Evolutionary conservation across 345 rosid genomes (phyloP), one percentile per base, ranked within the genome.

Genomic region (Odontarrhena argentea): DNA sequence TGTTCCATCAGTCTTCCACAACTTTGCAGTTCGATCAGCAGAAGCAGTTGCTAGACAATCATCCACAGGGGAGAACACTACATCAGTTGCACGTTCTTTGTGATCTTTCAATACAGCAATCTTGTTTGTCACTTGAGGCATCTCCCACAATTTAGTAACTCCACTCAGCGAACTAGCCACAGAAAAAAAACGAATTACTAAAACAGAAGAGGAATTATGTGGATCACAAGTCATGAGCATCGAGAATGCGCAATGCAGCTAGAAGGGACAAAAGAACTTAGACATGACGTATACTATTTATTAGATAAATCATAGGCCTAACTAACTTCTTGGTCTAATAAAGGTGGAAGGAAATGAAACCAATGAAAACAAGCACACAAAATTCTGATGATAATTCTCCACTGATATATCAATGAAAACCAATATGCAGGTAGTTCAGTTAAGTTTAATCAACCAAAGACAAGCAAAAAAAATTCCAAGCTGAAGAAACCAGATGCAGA

Each of bases 21-120:
- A 56, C 78, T 73, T 86, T 65, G 97, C 96, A 32, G 97, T 95
- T 67, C 92, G 83, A 74, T 95, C 99, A 84, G 96, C 97, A 26
- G 99, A 89, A 30, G 94, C 96, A 80, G 99, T 91, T 26, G 97
- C 99, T 72, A 91, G 66, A 69, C 45, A 78, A 76, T 82, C 77
- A 62, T 81, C 75, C 68, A 81, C 79, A 12, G 94, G 96, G 52
- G 96, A 95, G 77, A 95, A 95, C 34, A 82, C 83, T 60, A 95
- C 88, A 78, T 95, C 99, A 30, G 97, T 89, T 55, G 87, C 91
- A 45, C 96, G 95, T 77, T 87, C 97, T 22, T 79, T 84, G 81
- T 95, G 97, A 32, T 95, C 96, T 79, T 87, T 95, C 74, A 95
- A 72, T 55, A 85, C 55, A 47, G 82, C 83, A 61, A 81, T 74